Base-by-base conservation (phyloP, 306 rosid genomes). In the Rosa lucieae region DNA sequence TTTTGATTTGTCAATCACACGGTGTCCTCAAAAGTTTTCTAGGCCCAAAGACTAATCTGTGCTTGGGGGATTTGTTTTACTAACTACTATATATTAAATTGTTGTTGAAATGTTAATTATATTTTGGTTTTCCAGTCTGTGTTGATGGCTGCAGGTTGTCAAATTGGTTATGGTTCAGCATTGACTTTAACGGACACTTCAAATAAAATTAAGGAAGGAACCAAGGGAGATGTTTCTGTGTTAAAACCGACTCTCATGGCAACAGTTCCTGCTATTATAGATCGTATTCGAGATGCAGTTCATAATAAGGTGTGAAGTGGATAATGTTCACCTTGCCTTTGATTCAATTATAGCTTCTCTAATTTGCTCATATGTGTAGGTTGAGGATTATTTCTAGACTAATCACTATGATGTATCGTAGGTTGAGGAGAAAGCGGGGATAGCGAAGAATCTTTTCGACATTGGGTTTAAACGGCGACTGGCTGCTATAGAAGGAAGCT, bases 201-300 rank as follows among this genome's bases (percentile, higher is more conserved):
- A 14, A 92, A 20, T 81, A 94, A 90, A 87, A 69, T 94, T 79
- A 92, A 87, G 89, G 86, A 92, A 87, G 97, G 97, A 88, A 94
- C 97, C 65, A 94, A 88, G 84, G 98, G 97, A 67, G 98, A 94
- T 78, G 93, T 82, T 66, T 80, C 92, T 59, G 86, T 47, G 40
- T 85, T 94, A 80, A 86, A 87, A 83, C 98, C 98, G 23, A 94
- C 97, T 37, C 67, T 92, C 74, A 63, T 94, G 90, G 79, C 94
- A 42, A 82, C 97, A n/a, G 97, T 92, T 66, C 98, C 98, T 40
- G 98, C 98, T 82, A 94, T 94, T 82, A 42, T 94, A 37, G 96
- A 94, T 81, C 96, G 96, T 37, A 69, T 94, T 83, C 89, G 97
- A 79, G 98, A 90, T 81, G 97, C 96, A 78, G 92, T 94, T 77